These are phyloP conservation scores for Ophiostoma quercus DNA, from an alignment of 2,329 filamentous ascomycete genomes.

Conservation along the genomic window DNA sequence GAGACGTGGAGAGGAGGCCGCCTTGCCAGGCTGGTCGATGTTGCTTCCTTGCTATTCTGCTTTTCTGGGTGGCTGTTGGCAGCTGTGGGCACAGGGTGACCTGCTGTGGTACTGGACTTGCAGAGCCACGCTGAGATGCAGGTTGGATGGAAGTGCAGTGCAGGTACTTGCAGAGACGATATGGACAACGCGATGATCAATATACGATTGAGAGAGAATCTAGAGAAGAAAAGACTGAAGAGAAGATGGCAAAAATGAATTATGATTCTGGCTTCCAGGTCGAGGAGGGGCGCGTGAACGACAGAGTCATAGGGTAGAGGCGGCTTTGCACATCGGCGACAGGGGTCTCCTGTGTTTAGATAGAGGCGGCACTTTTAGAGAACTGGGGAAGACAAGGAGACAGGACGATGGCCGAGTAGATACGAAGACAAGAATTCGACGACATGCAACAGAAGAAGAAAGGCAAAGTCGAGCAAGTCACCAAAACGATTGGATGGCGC, in stretches of 20 bases:
- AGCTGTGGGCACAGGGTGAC: neutral
- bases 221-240: neutral
- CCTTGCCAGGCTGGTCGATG: conserved; percentile 3
- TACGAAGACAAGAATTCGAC: neutral
- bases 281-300: neutral
- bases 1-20: conserved; percentile 2
- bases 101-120: neutral
- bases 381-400: neutral
- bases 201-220: neutral
- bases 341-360: neutral
- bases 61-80: neutral
- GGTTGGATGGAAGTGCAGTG: neutral
- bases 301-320: neutral
- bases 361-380: neutral
- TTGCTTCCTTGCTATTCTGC: neutral
- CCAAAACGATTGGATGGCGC: conserved; percentile 20
- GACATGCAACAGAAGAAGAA: neutral
- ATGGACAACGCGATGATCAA: neutral
- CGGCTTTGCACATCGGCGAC: neutral
- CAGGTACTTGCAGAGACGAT: neutral
- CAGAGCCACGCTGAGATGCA: conserved; percentile 5
- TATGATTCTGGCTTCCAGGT: neutral
- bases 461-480: neutral
- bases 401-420: neutral
- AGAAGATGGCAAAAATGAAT: neutral